Percentiles rank a stretch among this genome's conserved stretches.
Conservation (phyloP, 768 basidiomycete genomes). For the Leucocoprinus leucothites region DNA sequence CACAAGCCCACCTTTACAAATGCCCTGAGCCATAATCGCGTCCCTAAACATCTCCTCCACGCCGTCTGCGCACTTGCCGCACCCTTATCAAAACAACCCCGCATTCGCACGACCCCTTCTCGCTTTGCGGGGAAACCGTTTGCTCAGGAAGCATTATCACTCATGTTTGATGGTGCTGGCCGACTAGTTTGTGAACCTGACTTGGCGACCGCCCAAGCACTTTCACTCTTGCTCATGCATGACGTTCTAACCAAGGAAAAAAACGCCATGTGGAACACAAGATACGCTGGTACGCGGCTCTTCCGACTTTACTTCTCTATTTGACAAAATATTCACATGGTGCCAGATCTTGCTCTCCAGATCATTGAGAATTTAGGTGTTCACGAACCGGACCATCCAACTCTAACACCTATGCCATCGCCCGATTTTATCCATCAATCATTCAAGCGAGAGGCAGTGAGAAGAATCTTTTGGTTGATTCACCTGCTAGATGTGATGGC, state of each 20-base stretch:
- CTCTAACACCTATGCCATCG: constrained; percentile 55
- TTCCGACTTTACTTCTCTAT: constrained; percentile 14
- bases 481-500: constrained; percentile 55
- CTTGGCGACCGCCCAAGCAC: constrained; percentile 71
- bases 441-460: constrained; percentile 75
- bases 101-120: constrained; percentile 50
- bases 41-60: constrained; percentile 69
- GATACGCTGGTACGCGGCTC: constrained; percentile 46
- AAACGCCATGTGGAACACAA: constrained; percentile 33
- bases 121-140: constrained; percentile 55
- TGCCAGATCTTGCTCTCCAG: constrained; percentile 57
- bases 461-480: constrained; percentile 80
- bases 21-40: constrained; percentile 58
- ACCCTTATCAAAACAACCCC: constrained; percentile 66
- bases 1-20: constrained; percentile 78
- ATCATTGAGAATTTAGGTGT: constrained; percentile 68
- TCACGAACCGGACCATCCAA: constrained; percentile 58
- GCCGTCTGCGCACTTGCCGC: constrained; percentile 79
- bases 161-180: constrained; percentile 73
- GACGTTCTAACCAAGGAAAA: constrained; percentile 49
- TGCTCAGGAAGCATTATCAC: constrained; percentile 57
- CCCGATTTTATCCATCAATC: constrained; percentile 56
- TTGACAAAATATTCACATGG: constrained; percentile 21
- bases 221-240: constrained; percentile 70
- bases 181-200: constrained; percentile 59